Evolutionary conservation across 2,329 filamentous ascomycete genomes (phyloP), one percentile per base, ranked within the genome.

Genomic region (Coniochaeta sp.): DNA sequence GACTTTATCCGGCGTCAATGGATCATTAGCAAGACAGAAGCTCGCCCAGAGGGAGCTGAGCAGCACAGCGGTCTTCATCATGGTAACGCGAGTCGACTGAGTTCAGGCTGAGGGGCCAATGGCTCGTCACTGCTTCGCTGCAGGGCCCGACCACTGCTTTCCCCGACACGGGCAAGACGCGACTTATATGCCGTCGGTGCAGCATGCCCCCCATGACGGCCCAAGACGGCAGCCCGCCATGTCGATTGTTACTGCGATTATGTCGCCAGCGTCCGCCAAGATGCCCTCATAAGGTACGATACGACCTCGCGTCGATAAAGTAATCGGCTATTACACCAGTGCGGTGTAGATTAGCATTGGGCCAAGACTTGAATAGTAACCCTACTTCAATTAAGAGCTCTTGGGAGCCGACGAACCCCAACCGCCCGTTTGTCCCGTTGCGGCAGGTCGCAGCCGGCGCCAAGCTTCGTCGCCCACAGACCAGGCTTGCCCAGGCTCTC

Each of bases 1-100:
- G 30, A 69, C 57, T 58, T 66, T 68, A 54, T 73, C 68, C 22
- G 67, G 63, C 1, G 67, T 71, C 38, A 74, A 58, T 6, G 59
- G 56, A 52, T 68, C 61, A 22, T 53, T 65, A n/a, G 67, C 68
- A 9, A 55, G 30, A 45, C 53, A 54, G 6, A 42, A 12, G 20
- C n/a, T 22, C 12, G 38, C 38, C 38, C 38, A 42, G 20, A 42
- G 4, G 38, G 33, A 38, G 18, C 18, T 22, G 12, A 42, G 22
- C 10, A 42, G 8, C 3, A 42, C 38, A 2, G 22, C 22, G 22
- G 38, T 42, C 38, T 42, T 42, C 20, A 42, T 26, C 9, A 14
- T 42, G 38, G 3, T 38, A 20, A 20, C 18, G n/a, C n/a, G n/a
- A n/a, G n/a, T n/a, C n/a, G n/a, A 22, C 16, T 13, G 33, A 22